phyloP scores from a whole-genome alignment of 306 rosid genomes.

The apple (Malus domestica) region DNA sequence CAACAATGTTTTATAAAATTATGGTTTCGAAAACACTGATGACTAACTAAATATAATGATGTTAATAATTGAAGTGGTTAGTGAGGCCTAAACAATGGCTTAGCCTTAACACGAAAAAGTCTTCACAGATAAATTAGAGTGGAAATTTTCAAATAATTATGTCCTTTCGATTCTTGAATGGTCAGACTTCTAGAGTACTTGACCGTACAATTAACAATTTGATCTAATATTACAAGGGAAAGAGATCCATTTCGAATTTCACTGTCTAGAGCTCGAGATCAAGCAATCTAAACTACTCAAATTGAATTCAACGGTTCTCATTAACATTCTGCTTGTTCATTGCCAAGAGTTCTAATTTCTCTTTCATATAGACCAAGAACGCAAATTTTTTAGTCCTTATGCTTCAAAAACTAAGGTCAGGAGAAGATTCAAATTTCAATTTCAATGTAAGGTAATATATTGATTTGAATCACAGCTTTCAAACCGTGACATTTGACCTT shows the following conservation, averaged over 20 bases:
- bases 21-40: background rate
- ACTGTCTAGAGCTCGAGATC: accelerated
- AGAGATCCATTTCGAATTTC: too few relatives aligned
- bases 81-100: background rate
- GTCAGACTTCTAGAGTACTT: background rate
- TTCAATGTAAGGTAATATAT: background rate
- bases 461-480: background rate
- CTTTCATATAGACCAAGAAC: too few relatives aligned
- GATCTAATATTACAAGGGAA: background rate
- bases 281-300: too few relatives aligned
- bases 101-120: background rate
- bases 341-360: too few relatives aligned
- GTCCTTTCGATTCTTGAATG: background rate
- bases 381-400: too few relatives aligned
- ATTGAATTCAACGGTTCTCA: too few relatives aligned
- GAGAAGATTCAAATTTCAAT: too few relatives aligned
- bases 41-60: background rate
- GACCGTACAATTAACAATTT: constrained; percentile 2
- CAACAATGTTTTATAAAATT: background rate
- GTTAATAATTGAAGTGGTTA: background rate
- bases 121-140: background rate
- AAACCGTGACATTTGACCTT: background rate
- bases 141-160: background rate
- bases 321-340: too few relatives aligned
- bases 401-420: too few relatives aligned